Base-by-base conservation (phyloP, 2,329 filamentous ascomycete species). In the Colletotrichum sp. region DNA sequence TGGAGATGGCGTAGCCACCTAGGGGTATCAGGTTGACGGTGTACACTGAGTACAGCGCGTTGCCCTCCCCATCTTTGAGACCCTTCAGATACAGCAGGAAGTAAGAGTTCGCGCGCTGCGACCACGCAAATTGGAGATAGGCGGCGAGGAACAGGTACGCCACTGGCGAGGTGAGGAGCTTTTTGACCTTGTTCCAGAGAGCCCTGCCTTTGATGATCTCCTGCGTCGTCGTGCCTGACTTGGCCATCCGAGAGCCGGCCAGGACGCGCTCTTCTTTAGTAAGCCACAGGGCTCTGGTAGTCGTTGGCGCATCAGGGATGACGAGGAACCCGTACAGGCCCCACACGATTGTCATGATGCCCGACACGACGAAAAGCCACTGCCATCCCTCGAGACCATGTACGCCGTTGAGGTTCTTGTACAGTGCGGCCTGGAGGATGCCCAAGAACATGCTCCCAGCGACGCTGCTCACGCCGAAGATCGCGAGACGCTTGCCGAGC, bases 281-380 rank as follows among this genome's bases (percentile, higher is more conserved):
- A 21, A 86, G 74, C 82, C 84, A 85, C 5, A 79, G 16, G 9
- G 80, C 80, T 28, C 79, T 72, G 7, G 80, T 81, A n/a, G 78
- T 79, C 26, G 67, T 44, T 13, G 81, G 81, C 16, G 78, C 77
- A 69, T 81, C 80, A 1, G 81, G 81, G 36, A 84, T 77, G 71
- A 85, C 76, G 67, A 91, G 80, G 79, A 87, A 92, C 1, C 90
- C 90, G 7, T 89, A 86, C 2, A 92, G 72, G 3, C 89, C 89
- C 16, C 92, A 87, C 0, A 90, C 90, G 5, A 92, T 84, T 3
- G 88, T 90, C 78, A 92, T 91, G 52, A 90, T 83, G 0, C 89
- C 88, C 77, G 92, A 89, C 57, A 92, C 89, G 59, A 92, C 88
- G 72, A 92, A 92, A 0, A 92, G 84, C 90, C 88, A 90, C 77